A percentile compares a stretch with the other conserved stretches of the same genome.
Evolutionary conservation across 306 rosid species (phyloP).

Genomic region (Medicago ruthenica): DNA sequence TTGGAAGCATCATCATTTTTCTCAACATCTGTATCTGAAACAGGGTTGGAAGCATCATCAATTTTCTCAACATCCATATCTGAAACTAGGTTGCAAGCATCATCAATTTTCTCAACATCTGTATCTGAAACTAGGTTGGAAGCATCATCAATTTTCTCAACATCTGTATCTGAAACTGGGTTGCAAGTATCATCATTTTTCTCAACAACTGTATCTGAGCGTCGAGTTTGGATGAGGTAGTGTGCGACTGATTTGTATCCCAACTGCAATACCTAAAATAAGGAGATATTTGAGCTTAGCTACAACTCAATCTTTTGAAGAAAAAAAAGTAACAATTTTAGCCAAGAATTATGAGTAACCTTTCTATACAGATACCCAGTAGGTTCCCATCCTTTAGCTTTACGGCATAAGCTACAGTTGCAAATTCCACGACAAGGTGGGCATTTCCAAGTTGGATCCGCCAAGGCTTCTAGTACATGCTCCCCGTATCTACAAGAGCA

Average conservation of each 20-base stretch:
- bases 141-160: slow-evolving; percentile 48
- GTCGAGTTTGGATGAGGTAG: slow-evolving; percentile 82
- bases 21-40: slow-evolving; percentile 49
- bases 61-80: slow-evolving; percentile 33
- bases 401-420: slow-evolving; percentile 95
- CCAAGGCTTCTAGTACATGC: slow-evolving; percentile 83
- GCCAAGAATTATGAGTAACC: slow-evolving; percentile 55
- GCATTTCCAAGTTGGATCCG: slow-evolving; percentile 78
- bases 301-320: not conserved
- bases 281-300: slow-evolving; percentile 43
- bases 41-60: slow-evolving; percentile 49
- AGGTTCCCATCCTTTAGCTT: slow-evolving; percentile 89
- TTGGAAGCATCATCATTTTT: slow-evolving; percentile 48
- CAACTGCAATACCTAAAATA: slow-evolving; percentile 60
- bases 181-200: slow-evolving; percentile 47
- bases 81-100: slow-evolving; percentile 33
- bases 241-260: slow-evolving; percentile 96
- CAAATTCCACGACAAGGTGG: slow-evolving; percentile 96
- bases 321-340: slow-evolving; percentile 24
- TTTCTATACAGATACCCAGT: slow-evolving; percentile 81
- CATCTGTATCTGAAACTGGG: slow-evolving; percentile 51
- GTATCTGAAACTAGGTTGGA: slow-evolving; percentile 49
- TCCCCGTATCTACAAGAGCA: slow-evolving; percentile 78
- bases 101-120: slow-evolving; percentile 46
- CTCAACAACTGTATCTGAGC: slow-evolving; percentile 46